Evolutionary conservation across 192 early-diverging fungal species (phyloP).

Genomic region (Coemansia sp.): DNA sequence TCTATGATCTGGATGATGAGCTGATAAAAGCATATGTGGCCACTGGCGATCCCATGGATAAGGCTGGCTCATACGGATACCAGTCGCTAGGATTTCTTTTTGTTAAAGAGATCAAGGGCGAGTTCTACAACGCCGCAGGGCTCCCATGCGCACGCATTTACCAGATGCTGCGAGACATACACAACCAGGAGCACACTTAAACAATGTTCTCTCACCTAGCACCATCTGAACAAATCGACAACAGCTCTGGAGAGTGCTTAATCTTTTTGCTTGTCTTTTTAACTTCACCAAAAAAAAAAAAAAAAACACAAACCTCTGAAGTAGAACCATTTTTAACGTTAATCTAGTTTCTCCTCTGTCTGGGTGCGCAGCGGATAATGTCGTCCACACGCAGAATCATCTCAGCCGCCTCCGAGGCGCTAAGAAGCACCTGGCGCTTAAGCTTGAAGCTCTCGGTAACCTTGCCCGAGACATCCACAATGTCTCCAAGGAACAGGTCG

Average conservation of each 20-base stretch:
- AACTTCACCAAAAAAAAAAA: background rate
- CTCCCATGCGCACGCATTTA: conserved; percentile 53
- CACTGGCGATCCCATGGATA: conserved; percentile 68
- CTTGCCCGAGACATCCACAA: conserved; percentile 78
- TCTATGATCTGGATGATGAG: conserved; percentile 62
- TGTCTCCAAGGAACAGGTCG: conserved; percentile 80
- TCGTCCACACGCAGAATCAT: conserved; percentile 98
- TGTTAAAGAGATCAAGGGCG: conserved; percentile 71
- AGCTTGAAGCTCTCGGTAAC: conserved; percentile 97
- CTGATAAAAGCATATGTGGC: conserved; percentile 64
- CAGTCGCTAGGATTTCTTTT: conserved; percentile 74
- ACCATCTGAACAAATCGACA: background rate
- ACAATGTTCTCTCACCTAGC: background rate
- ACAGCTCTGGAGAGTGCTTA: background rate
- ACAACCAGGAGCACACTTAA: conserved; percentile 17
- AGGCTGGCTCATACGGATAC: conserved; percentile 85
- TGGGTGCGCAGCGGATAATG: conserved; percentile 90
- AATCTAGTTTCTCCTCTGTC: conserved; percentile 47
- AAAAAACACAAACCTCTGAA: background rate
- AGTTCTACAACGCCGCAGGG: conserved; percentile 79
- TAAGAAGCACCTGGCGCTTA: conserved; percentile 89
- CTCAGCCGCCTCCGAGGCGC: conserved; percentile 93
- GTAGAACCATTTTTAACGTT: background rate
- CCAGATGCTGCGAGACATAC: conserved; percentile 44
- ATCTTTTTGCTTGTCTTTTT: background rate